Evolutionary conservation across 2,329 filamentous ascomycete species (phyloP).

Genomic region (Fusarium setosum): DNA sequence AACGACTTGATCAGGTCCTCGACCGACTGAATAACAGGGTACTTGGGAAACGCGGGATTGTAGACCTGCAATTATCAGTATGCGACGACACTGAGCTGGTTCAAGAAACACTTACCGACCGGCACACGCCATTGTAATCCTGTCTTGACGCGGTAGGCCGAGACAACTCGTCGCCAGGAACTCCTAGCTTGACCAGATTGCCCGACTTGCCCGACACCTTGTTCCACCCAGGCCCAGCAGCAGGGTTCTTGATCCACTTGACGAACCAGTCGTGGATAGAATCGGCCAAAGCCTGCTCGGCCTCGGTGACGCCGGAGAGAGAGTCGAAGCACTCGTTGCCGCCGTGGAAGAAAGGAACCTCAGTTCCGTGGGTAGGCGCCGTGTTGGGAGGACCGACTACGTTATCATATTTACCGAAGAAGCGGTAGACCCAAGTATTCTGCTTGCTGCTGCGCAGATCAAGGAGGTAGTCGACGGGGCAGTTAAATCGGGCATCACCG

Average conservation of each 20-base stretch:
- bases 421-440: constrained; percentile 57
- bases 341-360: constrained; percentile 59
- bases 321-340: constrained; percentile 55
- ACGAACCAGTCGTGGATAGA: constrained; percentile 56
- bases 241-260: constrained; percentile 56
- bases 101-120: constrained; percentile 20
- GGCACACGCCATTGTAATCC: constrained; percentile 34
- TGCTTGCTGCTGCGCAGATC: constrained; percentile 52
- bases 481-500: constrained; percentile 60
- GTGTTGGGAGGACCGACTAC: constrained; percentile 46
- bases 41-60: constrained; percentile 10
- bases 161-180: constrained; percentile 36
- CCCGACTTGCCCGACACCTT: constrained; percentile 35
- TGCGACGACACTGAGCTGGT: neutral
- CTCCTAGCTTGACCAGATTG: constrained; percentile 34
- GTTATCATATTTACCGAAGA: constrained; percentile 55
- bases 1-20: neutral
- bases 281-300: constrained; percentile 54
- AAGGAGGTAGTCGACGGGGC: constrained; percentile 52
- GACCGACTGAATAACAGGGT: constrained; percentile 20
- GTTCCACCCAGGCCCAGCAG: constrained; percentile 55
- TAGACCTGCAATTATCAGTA: constrained; percentile 15
- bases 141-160: constrained; percentile 1
- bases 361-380: constrained; percentile 41
- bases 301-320: constrained; percentile 47